phyloP scores from a whole-genome alignment of 441 rosid species.

The Erodium moschatum region DNA sequence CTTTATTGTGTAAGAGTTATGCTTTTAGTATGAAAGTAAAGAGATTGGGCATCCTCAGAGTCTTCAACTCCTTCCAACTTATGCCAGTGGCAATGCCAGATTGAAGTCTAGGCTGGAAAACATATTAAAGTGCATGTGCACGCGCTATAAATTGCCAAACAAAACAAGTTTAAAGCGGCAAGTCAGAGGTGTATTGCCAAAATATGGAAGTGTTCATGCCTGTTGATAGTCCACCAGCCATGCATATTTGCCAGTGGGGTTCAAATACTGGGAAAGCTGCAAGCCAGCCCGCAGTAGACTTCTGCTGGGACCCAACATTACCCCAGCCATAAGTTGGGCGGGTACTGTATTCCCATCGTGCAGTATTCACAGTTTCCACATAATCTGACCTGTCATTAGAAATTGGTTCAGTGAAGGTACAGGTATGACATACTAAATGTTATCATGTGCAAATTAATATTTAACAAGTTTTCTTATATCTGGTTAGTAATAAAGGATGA shows the following conservation, averaged over 20 bases:
- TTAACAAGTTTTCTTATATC: neutral
- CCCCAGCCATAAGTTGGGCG: conserved; percentile 96
- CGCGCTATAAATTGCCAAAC: neutral
- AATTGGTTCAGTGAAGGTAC: conserved; percentile 10
- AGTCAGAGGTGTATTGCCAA: conserved; percentile 9
- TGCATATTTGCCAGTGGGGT: conserved; percentile 98
- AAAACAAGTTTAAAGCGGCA: conserved; percentile 14
- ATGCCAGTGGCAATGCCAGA: too few species aligned
- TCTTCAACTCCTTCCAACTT: too few species aligned
- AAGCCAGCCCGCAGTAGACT: conserved; percentile 95
- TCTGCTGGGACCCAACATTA: conserved; percentile 63
- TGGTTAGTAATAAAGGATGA: neutral
- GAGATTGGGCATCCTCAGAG: too few species aligned
- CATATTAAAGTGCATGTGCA: too few species aligned
- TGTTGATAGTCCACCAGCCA: conserved; percentile 97
- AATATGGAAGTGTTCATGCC: conserved; percentile 36
- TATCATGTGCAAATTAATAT: neutral
- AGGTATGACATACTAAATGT: neutral
- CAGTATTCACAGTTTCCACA: conserved; percentile 58
- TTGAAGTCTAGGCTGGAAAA: too few species aligned
- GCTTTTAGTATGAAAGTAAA: too few species aligned
- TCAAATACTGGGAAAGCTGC: conserved; percentile 96
- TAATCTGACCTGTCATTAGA: conserved; percentile 56
- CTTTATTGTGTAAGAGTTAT: too few species aligned
- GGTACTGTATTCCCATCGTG: conserved; percentile 92